These are phyloP conservation scores for Paspalum notatum DNA, from an alignment of 176 grass and related monocot genomes.

Conservation along the genomic window DNA sequence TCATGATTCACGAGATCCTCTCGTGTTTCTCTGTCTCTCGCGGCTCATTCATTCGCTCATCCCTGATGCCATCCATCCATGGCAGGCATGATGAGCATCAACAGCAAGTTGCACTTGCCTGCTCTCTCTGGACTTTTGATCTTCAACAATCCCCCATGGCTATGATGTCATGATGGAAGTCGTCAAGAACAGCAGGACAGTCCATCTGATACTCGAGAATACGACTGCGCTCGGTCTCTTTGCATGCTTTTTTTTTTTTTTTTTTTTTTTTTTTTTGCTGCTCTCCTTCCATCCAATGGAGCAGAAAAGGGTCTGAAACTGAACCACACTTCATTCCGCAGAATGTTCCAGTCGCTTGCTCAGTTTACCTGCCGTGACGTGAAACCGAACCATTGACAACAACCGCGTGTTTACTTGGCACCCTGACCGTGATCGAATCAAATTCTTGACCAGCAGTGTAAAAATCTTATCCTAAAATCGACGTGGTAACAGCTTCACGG, in stretches of 20 bases:
- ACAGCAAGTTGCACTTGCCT: conserved; percentile 40
- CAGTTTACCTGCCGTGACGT: conserved; percentile 27
- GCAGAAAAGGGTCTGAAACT: conserved; percentile 40
- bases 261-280: background rate
- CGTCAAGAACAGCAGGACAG: conserved; percentile 15
- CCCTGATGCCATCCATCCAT: conserved; percentile 47
- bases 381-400: background rate
- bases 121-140: conserved; percentile 35
- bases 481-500: conserved; percentile 36
- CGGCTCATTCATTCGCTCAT: conserved; percentile 33
- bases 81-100: conserved; percentile 40
- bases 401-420: conserved; percentile 15
- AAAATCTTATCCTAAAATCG: conserved; percentile 26
- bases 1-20: conserved; percentile 47
- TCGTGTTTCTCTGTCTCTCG: background rate
- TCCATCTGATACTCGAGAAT: conserved; percentile 38
- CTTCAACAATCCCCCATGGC: conserved; percentile 31
- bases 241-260: background rate
- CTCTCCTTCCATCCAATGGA: conserved; percentile 4
- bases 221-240: conserved; percentile 16
- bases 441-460: conserved; percentile 24
- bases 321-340: background rate
- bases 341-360: background rate
- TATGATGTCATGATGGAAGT: conserved; percentile 44
- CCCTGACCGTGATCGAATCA: background rate